Percentiles rank a stretch among this genome's conserved stretches.
phyloP scores from a whole-genome alignment of 331 rosid genomes.

The Quercus phellos region DNA sequence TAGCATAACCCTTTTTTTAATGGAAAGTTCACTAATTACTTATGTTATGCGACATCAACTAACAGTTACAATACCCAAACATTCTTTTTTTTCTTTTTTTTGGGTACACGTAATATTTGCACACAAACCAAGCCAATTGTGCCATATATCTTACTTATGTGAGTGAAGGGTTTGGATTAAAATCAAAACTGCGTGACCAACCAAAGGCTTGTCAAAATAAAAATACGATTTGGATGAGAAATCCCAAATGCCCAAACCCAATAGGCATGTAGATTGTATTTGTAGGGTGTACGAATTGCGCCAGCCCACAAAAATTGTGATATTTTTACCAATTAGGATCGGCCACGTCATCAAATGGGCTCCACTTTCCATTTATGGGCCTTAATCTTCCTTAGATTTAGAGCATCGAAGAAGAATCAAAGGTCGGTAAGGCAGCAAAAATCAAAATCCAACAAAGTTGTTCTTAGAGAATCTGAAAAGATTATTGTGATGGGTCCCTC shows the following conservation, averaged over 20 bases:
- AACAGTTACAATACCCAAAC: background rate
- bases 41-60: background rate
- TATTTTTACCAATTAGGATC: background rate
- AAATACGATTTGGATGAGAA: slow-evolving; percentile 1
- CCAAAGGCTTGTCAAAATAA: slow-evolving; percentile 17
- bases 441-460: background rate
- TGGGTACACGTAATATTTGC: too few relatives aligned
- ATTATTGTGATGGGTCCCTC: slow-evolving; percentile 2
- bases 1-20: too few relatives aligned
- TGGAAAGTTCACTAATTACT: background rate
- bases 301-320: slow-evolving; percentile 11
- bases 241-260: background rate
- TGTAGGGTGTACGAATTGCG: slow-evolving; percentile 12
- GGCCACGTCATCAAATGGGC: slow-evolving; percentile 19
- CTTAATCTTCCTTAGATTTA: slow-evolving; percentile 14
- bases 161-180: background rate
- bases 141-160: background rate
- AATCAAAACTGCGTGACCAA: slow-evolving; percentile 45
- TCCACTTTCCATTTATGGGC: slow-evolving; percentile 15
- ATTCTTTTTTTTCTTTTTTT: too few relatives aligned
- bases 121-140: background rate
- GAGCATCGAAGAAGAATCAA: background rate
- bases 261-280: background rate
- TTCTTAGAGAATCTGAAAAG: background rate
- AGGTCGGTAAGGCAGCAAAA: background rate